A percentile compares a stretch with the other conserved stretches of the same genome.
Conservation (phyloP, 1,139 yeast genomes). For the Candida mesenterica region DNA sequence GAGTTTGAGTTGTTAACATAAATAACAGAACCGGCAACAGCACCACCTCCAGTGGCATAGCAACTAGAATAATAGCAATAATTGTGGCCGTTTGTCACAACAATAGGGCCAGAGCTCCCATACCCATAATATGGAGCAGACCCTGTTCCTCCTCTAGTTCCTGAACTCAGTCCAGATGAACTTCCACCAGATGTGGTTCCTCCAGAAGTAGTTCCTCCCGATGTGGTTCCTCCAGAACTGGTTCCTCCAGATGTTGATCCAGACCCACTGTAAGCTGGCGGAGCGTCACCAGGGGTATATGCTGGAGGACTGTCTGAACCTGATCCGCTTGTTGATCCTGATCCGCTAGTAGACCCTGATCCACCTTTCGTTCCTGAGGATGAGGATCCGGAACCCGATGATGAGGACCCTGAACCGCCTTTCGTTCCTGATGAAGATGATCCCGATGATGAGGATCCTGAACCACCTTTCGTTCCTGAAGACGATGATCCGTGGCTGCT, state of each 20-base stretch:
- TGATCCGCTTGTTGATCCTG: neutral
- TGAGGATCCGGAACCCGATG: neutral
- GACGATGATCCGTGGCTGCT: no score
- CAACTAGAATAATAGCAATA: neutral
- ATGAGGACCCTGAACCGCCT: neutral
- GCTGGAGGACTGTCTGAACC: constrained; percentile 1
- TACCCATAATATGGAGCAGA: no score
- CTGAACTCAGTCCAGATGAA: neutral
- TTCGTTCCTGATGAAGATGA: neutral
- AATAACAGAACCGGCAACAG: neutral
- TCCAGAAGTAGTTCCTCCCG: neutral
- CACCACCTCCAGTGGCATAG: constrained; percentile 1
- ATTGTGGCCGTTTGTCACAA: no score
- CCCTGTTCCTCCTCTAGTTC: constrained; percentile 1
- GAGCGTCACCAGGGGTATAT: constrained; percentile 1
- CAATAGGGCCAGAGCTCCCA: no score
- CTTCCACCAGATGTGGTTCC: neutral
- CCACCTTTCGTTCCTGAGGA: neutral
- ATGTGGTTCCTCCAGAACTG: neutral
- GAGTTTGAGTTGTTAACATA: no score
- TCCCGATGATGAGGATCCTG: neutral
- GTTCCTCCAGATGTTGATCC: neutral
- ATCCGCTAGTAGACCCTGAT: neutral
- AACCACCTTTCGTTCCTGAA: neutral
- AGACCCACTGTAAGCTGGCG: neutral